A percentile compares a stretch with the other conserved stretches of the same genome.
phyloP scores from a whole-genome alignment of 1,139 yeast genomes.

The Debaryomyces sp. region DNA sequence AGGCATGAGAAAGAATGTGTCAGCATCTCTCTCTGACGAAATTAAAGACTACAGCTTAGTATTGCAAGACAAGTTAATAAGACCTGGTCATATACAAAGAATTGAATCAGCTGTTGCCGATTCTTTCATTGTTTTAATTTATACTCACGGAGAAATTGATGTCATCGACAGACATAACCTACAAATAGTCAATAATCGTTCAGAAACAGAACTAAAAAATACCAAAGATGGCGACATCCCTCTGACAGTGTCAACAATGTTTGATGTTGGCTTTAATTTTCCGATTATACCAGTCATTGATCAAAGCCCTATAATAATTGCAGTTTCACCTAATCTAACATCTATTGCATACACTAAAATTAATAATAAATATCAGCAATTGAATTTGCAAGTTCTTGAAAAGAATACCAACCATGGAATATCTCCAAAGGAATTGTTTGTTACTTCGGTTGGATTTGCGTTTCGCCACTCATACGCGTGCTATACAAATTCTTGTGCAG shows the following conservation, averaged over 20 bases:
- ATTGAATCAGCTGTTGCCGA: constrained; percentile 28
- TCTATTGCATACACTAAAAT: constrained; percentile 45
- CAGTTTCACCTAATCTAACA: constrained; percentile 61
- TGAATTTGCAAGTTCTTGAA: constrained; percentile 35
- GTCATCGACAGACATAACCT: constrained; percentile 41
- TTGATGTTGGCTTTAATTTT: constrained; percentile 62
- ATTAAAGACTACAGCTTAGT: constrained; percentile 17
- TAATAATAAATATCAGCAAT: constrained; percentile 18
- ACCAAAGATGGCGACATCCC: constrained; percentile 19
- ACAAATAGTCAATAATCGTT: constrained; percentile 19
- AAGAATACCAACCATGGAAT: constrained; percentile 20
- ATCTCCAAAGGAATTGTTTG: constrained; percentile 34
- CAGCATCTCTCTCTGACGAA: constrained; percentile 8
- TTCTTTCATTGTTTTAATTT: constrained; percentile 27
- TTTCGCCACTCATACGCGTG: constrained; percentile 69
- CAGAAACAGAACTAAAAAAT: not conserved
- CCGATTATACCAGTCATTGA: constrained; percentile 27
- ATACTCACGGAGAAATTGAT: constrained; percentile 47
- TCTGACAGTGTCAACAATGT: constrained; percentile 42
- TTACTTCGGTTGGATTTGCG: constrained; percentile 63
- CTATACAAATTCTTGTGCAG: constrained; percentile 62
- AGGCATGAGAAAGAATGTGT: constrained; percentile 29
- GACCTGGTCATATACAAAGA: constrained; percentile 24
- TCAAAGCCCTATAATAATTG: constrained; percentile 37
- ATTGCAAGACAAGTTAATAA: constrained; percentile 26